Conservation (phyloP, 179 eudicot species). For the Patellifolia procumbens region DNA sequence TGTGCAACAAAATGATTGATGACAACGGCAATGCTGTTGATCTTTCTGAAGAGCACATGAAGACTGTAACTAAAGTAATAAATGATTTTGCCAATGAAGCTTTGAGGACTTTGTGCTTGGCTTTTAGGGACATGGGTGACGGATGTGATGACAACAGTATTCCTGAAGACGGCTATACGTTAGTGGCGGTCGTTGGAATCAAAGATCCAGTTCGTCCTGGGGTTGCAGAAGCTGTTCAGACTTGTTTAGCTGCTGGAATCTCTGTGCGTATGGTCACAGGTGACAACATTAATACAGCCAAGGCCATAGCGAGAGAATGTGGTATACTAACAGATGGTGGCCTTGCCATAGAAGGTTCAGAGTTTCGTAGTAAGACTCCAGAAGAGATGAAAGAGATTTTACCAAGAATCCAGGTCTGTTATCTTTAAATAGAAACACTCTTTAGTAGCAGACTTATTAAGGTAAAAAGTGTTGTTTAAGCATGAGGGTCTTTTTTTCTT, state of each 20-base stretch:
- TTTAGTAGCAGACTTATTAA: background rate
- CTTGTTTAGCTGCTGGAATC: conserved; percentile 88
- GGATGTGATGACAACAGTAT: conserved; percentile 36
- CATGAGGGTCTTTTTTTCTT: background rate
- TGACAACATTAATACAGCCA: conserved; percentile 89
- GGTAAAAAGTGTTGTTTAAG: background rate
- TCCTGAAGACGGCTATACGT: conserved; percentile 68
- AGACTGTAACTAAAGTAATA: conserved; percentile 46
- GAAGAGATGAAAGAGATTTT: conserved; percentile 58
- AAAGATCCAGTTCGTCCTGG: conserved; percentile 90
- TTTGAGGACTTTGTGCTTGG: conserved; percentile 83
- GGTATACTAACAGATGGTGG: conserved; percentile 77
- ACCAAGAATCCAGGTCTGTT: conserved; percentile 70
- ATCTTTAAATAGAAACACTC: background rate
- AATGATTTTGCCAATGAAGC: conserved; percentile 71
- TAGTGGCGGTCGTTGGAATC: conserved; percentile 75
- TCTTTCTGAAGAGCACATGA: conserved; percentile 54
- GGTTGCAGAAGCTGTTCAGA: conserved; percentile 71
- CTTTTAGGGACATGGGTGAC: conserved; percentile 59
- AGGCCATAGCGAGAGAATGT: conserved; percentile 93
- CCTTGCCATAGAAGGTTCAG: conserved; percentile 82
- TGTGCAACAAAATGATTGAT: conserved; percentile 63
- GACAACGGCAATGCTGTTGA: conserved; percentile 47
- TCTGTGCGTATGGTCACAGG: conserved; percentile 94
- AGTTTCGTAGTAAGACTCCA: conserved; percentile 49